Evolutionary conservation across 1,284 basidiomycete species (phyloP), one percentile per base, ranked within the genome.

Genomic region (Phylloboletellus chloephorus): DNA sequence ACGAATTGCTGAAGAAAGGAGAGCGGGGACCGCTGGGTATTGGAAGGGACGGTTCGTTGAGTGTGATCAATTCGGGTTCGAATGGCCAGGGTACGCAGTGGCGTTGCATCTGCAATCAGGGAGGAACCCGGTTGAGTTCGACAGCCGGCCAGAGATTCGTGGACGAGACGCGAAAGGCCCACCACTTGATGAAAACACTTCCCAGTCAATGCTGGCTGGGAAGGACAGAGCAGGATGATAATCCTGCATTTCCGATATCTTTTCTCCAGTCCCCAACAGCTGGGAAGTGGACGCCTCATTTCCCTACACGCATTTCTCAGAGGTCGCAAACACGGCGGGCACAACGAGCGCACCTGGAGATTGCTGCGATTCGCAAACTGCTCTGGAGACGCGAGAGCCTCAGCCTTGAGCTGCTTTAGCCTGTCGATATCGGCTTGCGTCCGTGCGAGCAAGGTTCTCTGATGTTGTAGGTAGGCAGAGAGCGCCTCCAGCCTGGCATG

Each of bases 1-100:
- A 86, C 79, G 47, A 82, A 63, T 37, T 65, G 64, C 54, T 84
- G 82, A 2, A 84, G 73, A 23, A 72, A 61, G n/a, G 79, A 82
- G 5, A 76, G 71, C 0, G 67, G 64, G 0, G 72, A 68, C 8
- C 54, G 59, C 40, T 78, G 74, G 7, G 53, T 61, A 11, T 53
- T 51, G 12, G 50, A 53, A 4, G 73, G 73, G 10, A 56, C 54
- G n/a, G 56, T 60, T 37, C 60, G 66, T 39, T 67, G 61, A 1
- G 52, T 60, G 45, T 69, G 60, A n/a, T 61, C 47, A 19, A 62
- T 52, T 38, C 63, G 65, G 2, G 64, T 56, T 19, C 58, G 52
- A 19, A 64, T 47, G 15, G 71, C 66, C 37, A 81, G 65, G 7
- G 62, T 57, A 26, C 67, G 69, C 13, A 83, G 62, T 3, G 73